phyloP scores from a whole-genome alignment of 2,329 filamentous ascomycete species.

The Ilyonectria mors-panacis region DNA sequence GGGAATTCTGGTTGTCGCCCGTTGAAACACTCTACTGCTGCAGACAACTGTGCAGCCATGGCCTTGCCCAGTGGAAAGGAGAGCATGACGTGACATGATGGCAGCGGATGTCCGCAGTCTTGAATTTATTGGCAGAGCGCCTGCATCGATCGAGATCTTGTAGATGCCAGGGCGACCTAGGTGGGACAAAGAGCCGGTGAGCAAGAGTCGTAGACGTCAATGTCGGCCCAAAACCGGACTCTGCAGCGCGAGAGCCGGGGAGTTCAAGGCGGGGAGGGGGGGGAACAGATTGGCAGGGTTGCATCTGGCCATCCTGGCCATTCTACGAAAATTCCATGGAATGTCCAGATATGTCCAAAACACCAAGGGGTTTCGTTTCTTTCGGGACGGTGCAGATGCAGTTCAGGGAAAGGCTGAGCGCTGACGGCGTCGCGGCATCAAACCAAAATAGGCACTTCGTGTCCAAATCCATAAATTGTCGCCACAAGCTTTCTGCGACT shows the following conservation, averaged over 20 bases:
- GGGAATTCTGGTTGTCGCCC: background rate
- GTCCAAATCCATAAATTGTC: background rate
- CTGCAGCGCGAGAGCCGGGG: background rate
- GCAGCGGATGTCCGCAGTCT: background rate
- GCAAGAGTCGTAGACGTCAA: slow-evolving; percentile 17
- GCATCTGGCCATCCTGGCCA: slow-evolving; percentile 22
- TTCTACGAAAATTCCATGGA: slow-evolving; percentile 25
- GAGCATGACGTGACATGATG: slow-evolving; percentile 14
- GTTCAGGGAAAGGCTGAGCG: background rate
- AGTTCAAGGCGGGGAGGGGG: background rate
- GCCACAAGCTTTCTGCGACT: background rate
- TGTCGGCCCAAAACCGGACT: slow-evolving; percentile 16
- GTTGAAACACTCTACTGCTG: background rate
- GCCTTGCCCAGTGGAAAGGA: slow-evolving; percentile 7
- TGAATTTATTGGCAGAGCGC: background rate
- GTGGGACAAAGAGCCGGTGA: slow-evolving; percentile 6
- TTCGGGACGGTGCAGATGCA: background rate
- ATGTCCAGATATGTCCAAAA: slow-evolving; percentile 11
- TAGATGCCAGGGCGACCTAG: slow-evolving; percentile 8
- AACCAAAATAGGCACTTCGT: slow-evolving; percentile 6
- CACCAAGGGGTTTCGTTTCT: background rate
- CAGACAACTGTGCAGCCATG: background rate
- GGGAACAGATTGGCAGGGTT: background rate
- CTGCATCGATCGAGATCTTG: slow-evolving; percentile 23
- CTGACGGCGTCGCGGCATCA: background rate